These are phyloP conservation scores for Grosmannia penicillata DNA, from an alignment of 2,329 filamentous ascomycete genomes.

Conservation along the genomic window DNA sequence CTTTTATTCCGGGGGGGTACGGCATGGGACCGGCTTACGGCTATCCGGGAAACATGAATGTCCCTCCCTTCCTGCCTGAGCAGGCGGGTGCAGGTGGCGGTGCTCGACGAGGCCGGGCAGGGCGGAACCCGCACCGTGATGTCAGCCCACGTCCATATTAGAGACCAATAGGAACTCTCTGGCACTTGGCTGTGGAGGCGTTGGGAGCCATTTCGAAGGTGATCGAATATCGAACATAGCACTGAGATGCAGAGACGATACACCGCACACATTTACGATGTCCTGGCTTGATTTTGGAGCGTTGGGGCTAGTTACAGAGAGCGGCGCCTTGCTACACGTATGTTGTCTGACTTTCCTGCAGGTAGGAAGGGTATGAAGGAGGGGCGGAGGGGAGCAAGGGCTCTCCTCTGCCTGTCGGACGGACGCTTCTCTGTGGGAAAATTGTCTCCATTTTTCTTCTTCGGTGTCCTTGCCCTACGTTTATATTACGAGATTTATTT, in stretches of 20 bases:
- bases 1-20: slow-evolving; percentile 35
- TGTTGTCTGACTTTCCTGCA: neutral
- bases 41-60: slow-evolving; percentile 28
- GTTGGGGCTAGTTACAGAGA: too few species aligned
- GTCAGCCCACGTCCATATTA: slow-evolving; percentile 9
- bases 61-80: slow-evolving; percentile 39
- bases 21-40: slow-evolving; percentile 26
- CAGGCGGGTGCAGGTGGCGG: slow-evolving; percentile 39
- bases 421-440: too few species aligned
- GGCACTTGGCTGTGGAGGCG: neutral
- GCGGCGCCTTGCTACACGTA: neutral
- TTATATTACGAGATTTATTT: too few species aligned
- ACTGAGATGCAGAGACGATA: too few species aligned
- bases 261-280: too few species aligned
- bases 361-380: too few species aligned
- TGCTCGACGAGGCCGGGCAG: slow-evolving; percentile 43
- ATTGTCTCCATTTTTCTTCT: neutral
- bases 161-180: neutral
- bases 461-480: too few species aligned
- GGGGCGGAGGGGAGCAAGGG: too few species aligned
- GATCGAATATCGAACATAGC: too few species aligned
- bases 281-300: too few species aligned
- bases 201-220: too few species aligned
- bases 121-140: slow-evolving; percentile 16
- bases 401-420: too few species aligned